Evolutionary conservation across 1,284 basidiomycete species (phyloP).

Genomic region (Apiotrichum porosum): DNA sequence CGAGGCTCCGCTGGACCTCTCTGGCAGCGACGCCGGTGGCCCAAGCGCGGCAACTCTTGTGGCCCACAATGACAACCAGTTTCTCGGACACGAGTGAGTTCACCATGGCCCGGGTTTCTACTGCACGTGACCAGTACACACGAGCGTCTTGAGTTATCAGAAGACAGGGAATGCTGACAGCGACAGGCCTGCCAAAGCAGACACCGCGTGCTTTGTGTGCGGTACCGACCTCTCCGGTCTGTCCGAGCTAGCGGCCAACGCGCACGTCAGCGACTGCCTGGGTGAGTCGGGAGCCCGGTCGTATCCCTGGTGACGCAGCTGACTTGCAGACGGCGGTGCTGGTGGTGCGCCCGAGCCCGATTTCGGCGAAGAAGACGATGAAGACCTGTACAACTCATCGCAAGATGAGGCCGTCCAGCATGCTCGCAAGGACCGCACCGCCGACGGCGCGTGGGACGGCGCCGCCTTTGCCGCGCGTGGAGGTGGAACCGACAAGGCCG

Average conservation of each 20-base stretch:
- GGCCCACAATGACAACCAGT: too few relatives aligned
- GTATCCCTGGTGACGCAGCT: background rate
- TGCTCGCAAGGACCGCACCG: constrained; percentile 5
- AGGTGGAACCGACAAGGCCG: constrained; percentile 22
- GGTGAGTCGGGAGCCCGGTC: constrained; percentile 11
- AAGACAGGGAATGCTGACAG: too few relatives aligned
- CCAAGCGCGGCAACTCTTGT: too few relatives aligned
- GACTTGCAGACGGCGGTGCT: constrained; percentile 8
- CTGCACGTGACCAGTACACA: too few relatives aligned
- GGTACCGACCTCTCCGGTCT: constrained; percentile 18
- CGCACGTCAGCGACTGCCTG: constrained; percentile 29
- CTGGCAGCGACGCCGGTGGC: too few relatives aligned
- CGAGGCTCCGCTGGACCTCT: too few relatives aligned
- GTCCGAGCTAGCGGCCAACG: constrained; percentile 10
- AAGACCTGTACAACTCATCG: background rate
- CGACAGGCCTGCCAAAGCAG: background rate
- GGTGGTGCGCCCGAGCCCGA: background rate
- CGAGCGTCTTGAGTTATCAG: too few relatives aligned
- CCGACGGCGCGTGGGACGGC: constrained; percentile 34
- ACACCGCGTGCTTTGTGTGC: constrained; percentile 35
- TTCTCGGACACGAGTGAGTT: too few relatives aligned
- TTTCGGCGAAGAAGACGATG: constrained; percentile 2
- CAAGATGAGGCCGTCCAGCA: background rate
- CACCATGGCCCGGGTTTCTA: too few relatives aligned
- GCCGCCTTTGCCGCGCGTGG: constrained; percentile 29